Evolutionary conservation across 495 filamentous ascomycete genomes (phyloP), one percentile per base, ranked within the genome.

Genomic region (Xanthoparmelia taractica): DNA sequence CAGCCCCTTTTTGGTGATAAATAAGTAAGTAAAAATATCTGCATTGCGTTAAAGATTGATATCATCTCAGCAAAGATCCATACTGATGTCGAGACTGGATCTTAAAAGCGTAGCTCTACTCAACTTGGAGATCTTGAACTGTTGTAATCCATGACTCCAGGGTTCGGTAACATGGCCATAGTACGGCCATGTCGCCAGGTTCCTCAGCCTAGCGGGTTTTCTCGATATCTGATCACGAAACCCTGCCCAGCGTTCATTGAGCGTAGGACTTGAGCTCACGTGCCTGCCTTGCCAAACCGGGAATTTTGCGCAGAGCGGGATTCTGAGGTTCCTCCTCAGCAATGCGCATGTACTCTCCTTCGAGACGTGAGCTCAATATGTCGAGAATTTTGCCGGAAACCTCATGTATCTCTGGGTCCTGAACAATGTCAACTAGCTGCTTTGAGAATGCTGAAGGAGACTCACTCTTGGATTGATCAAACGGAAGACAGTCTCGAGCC

Each of bases 331-430:
- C 75, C 57, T 74, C 76, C 64, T 85, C 79, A 60, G 82, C 85
- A 66, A 90, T 81, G 47, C 78, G 77, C 74, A 89, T 82, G 73
- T 91, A 90, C 40, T 90, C 78, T 57, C 76, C 76, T 66, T 93
- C 85, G 45, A 92, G 77, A 37, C 90, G 84, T 59, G 86, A 78
- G 65, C 85, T 81, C 64, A 94, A 78, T 47, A 89, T 81, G 25
- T 82, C 79, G 83, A 95, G 88, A 67, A 94, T 86, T 45, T 72
- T 70, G 12, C 76, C 72, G 4, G 74, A 71, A 45, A 93, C 84
- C 29, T 90, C 87, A 61, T 79, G 82, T 65, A 92, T 82, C 69
- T 94, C 88, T 23, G 84, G 76, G 66, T 93, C 88, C 90, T 93
- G 57, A 4, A 41, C 43, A 20, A 10, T 20, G 47, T 67, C 20